Base-by-base conservation (phyloP, 78 protist genomes). In the Dictyostelium intermedium region DNA sequence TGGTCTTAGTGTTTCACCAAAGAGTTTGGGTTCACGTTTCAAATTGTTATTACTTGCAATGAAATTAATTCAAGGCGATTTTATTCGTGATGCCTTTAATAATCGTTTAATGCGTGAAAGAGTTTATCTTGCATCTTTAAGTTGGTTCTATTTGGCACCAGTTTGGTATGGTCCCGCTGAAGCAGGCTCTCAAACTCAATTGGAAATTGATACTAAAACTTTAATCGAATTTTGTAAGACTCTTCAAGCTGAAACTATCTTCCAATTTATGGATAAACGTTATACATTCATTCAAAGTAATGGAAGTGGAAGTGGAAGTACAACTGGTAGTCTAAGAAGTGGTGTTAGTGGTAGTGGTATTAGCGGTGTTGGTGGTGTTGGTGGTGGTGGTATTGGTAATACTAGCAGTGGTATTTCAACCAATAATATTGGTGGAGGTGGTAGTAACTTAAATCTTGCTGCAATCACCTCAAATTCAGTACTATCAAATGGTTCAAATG, bases 131-230 rank as follows among this genome's bases (percentile, higher is more conserved):
- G n/a, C 95, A 25, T 63, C 96, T 1, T 81, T 93, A 11, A 18
- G 61, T n/a, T 95, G 96, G 95, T 96, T 96, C 78, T 81, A 85
- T 34, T 34, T 83, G 32, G 91, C 91, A 86, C 96, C 96, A 37
- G 66, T 69, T 56, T 92, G 96, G 96, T 92, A 92, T 56, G 92
- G 92, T 16, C 78, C 79, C 0, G 53, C 43, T 10, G 96, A 92
- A 56, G 78, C 87, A 27, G 86, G 86, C 18, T 50, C 63, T 3
- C 76, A 66, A 79, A 14, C 50, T 23, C 72, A 83, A 66, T 77
- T 78, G n/a, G 74, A 63, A 14, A 34, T 69, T 16, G 95, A 93
- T 25, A 72, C 87, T 4, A 45, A 76, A 66, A 43, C 81, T 5
- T 39, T 86, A 7, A 74, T 92, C 10, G 92, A 92, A 16, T 92